These are phyloP conservation scores for Phialemonium atrogriseum DNA, from an alignment of 2,329 filamentous ascomycete species.

Conservation along the genomic window DNA sequence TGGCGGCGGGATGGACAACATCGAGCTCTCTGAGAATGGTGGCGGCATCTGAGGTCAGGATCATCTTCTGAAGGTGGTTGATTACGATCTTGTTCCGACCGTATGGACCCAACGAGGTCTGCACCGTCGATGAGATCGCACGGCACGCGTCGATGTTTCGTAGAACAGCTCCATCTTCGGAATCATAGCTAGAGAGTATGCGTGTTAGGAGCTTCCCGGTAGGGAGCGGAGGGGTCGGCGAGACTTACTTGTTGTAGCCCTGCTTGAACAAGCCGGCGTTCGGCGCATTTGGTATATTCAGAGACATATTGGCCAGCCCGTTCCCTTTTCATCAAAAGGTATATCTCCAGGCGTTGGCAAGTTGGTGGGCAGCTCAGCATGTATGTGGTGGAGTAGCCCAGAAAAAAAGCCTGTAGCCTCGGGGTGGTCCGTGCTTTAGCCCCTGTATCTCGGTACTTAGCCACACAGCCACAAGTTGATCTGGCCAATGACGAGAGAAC, in stretches of 20 bases:
- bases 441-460: conserved; percentile 1
- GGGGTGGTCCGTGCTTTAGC: background rate
- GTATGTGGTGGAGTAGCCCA: no score
- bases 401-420: conserved; percentile 4
- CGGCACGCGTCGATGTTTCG: conserved; percentile 98
- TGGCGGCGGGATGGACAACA: conserved; percentile 95
- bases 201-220: conserved; percentile 5
- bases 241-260: conserved; percentile 84
- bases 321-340: background rate
- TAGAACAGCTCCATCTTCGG: conserved; percentile 96
- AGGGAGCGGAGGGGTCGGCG: conserved; percentile 9
- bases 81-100: conserved; percentile 99
- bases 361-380: conserved; percentile 4
- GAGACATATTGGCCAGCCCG: conserved; percentile 60
- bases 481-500: conserved; percentile 1
- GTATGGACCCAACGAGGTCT: conserved; percentile 94
- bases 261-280: conserved; percentile 92
- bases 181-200: conserved; percentile 67
- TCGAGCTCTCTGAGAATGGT: conserved; percentile 97
- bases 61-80: conserved; percentile 99
- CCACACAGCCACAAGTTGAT: background rate
- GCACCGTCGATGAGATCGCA: conserved; percentile 89
- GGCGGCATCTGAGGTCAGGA: conserved; percentile 93
- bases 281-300: conserved; percentile 90
- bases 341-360: no score